Evolutionary conservation across 371 early-diverging fungal genomes (phyloP), one percentile per base, ranked within the genome.

Genomic region (Actinomucor elegans): DNA sequence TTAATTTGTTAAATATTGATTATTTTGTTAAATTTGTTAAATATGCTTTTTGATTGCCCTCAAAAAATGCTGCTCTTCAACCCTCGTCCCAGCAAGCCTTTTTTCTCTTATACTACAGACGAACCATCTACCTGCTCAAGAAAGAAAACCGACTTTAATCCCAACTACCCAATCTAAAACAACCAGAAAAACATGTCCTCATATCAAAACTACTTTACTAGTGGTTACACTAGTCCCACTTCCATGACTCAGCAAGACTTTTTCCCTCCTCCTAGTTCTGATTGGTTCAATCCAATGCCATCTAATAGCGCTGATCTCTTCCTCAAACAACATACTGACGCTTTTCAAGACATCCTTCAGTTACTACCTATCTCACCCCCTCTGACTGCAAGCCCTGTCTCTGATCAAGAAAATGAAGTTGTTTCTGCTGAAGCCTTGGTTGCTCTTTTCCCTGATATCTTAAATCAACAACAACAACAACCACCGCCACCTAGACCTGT

Each of bases 91-190:
- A 46, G 37, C 49, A 59, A 59, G 45, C 68, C 68, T 17, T 67
- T 67, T 52, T 67, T 67, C 68, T 61, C 66, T 15, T 52, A 52
- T 42, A 66, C 66, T 34, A 67, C 68, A 31, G 68, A 67, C 61
- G 64, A 59, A 50, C 68, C 68, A 33, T 64, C 68, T 31, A 67
- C 68, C 42, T 64, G 64, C 54, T 51, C 51, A 54, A 56, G 68
- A 59, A 67, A 67, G 51, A 67, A 67, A 67, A 51, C 61, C 33
- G 32, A 38, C 34, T 46, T 17, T 43, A 48, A 24, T 35, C 23
- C 18, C 48, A 57, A 62, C 41, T 29, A 36, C 35, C 43, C 53
- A 7, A 56, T 41, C 51, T 52, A 37, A 61, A 48, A 48, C 15
- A 47, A 45, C 28, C 27, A 6, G 26, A 40, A 33, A 15, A 20